These are phyloP conservation scores for Arthrobotrys entomopaga DNA, from an alignment of 2,329 filamentous ascomycete species.

Conservation along the genomic window DNA sequence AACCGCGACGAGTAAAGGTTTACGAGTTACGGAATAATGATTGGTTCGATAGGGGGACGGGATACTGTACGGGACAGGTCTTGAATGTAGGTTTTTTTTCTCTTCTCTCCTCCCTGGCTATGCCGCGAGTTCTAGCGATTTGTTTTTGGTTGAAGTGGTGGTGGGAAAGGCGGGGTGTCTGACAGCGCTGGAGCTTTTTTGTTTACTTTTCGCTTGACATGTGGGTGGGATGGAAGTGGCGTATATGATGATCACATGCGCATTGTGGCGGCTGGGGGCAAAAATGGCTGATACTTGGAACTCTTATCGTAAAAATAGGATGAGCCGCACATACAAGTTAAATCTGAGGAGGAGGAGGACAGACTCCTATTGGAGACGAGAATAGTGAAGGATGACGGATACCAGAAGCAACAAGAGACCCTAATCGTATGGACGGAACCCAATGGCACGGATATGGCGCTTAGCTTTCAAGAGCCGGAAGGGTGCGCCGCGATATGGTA, in stretches of 20 bases:
- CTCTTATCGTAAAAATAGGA: constrained; percentile 66
- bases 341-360: constrained; percentile 90
- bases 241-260: constrained; percentile 45
- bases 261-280: constrained; percentile 10
- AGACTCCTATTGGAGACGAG: constrained; percentile 86
- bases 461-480: constrained; percentile 97
- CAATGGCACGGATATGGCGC: constrained; percentile 92
- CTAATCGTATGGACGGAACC: constrained; percentile 98
- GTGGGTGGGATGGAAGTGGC: background rate
- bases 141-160: constrained; percentile 4
- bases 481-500: constrained; percentile 94
- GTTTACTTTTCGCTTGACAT: background rate
- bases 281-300: constrained; percentile 19
- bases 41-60: constrained; percentile 98
- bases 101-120: constrained; percentile 37
- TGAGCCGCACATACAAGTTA: constrained; percentile 86
- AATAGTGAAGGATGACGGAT: constrained; percentile 92
- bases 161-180: background rate
- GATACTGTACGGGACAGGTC: constrained; percentile 86
- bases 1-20: constrained; percentile 82
- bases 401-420: constrained; percentile 99
- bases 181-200: background rate
- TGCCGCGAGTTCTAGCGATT: constrained; percentile 6
- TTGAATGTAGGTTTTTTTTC: constrained; percentile 71
- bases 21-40: constrained; percentile 98